These are phyloP conservation scores for Starmerella scarabaei DNA, from an alignment of 805 yeast genomes.

Conservation along the genomic window DNA sequence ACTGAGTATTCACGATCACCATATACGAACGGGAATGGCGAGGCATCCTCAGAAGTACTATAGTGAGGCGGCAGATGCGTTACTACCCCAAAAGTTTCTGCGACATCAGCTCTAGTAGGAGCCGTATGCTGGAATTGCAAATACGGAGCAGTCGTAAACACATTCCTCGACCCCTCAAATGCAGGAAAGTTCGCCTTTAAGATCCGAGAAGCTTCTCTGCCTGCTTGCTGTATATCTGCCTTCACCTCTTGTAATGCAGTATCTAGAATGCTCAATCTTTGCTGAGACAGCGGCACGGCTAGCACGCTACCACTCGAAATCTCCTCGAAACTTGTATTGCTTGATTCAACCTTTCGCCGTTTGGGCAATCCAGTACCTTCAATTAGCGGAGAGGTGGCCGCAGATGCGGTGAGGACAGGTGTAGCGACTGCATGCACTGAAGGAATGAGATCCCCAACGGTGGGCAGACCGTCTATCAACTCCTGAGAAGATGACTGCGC, in stretches of 20 bases:
- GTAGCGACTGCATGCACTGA: too few relatives aligned
- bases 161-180: neutral
- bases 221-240: neutral
- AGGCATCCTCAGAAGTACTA: constrained; percentile 40
- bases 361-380: neutral
- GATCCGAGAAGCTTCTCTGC: constrained; percentile 3
- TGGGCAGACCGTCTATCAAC: neutral
- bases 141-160: neutral
- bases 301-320: neutral
- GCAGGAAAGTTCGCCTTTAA: constrained; percentile 1
- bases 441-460: constrained; percentile 7
- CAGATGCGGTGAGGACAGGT: neutral
- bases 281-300: too few relatives aligned
- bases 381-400: neutral
- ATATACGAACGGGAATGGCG: constrained; percentile 42
- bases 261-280: too few relatives aligned
- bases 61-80: constrained; percentile 55
- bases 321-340: neutral
- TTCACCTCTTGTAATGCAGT: too few relatives aligned
- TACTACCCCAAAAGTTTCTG: constrained; percentile 33
- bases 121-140: constrained; percentile 5
- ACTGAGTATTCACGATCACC: constrained; percentile 54
- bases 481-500: neutral
- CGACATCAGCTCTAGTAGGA: constrained; percentile 28
- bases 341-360: neutral